Evolutionary conservation across 225 moss, liverwort and hornwort species (phyloP).

Genomic region (Antitrichia curtipendula): DNA sequence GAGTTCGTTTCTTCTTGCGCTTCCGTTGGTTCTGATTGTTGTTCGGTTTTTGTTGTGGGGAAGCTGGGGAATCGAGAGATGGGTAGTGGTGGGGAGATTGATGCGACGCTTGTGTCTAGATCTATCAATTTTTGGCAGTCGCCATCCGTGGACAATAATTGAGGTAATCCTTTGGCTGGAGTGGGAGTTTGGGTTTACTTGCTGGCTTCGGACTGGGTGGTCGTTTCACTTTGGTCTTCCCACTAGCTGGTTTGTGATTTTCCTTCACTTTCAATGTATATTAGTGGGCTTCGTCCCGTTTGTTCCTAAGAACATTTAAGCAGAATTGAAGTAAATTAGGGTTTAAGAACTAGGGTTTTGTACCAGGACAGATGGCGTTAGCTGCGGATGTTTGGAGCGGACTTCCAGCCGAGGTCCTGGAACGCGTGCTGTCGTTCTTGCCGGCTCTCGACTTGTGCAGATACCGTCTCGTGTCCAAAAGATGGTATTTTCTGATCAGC

Average conservation of each 20-base stretch:
- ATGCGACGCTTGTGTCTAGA: neutral
- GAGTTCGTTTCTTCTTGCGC: neutral
- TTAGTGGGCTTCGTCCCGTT: neutral
- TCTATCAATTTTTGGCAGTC: neutral
- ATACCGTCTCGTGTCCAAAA: neutral
- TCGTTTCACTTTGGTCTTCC: neutral
- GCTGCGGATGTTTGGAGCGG: neutral
- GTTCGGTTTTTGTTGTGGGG: neutral
- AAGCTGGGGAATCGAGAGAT: neutral
- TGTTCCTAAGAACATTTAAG: neutral
- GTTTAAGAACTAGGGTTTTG: neutral
- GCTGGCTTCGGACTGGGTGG: neutral
- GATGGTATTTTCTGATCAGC: neutral
- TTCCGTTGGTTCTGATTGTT: neutral
- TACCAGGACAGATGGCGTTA: neutral
- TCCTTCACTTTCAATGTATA: neutral
- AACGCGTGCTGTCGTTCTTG: neutral
- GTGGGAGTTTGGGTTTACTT: neutral
- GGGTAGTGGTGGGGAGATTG: neutral
- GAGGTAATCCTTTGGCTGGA: neutral
- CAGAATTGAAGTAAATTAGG: neutral
- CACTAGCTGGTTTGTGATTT: neutral
- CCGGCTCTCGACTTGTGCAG: neutral
- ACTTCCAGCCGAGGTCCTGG: neutral
- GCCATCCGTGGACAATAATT: neutral